Percentiles rank a stretch among this genome's conserved stretches.
These are phyloP conservation scores for Aureobasidium mangrovei DNA, from an alignment of 2,329 filamentous ascomycete genomes.

Conservation along the genomic window DNA sequence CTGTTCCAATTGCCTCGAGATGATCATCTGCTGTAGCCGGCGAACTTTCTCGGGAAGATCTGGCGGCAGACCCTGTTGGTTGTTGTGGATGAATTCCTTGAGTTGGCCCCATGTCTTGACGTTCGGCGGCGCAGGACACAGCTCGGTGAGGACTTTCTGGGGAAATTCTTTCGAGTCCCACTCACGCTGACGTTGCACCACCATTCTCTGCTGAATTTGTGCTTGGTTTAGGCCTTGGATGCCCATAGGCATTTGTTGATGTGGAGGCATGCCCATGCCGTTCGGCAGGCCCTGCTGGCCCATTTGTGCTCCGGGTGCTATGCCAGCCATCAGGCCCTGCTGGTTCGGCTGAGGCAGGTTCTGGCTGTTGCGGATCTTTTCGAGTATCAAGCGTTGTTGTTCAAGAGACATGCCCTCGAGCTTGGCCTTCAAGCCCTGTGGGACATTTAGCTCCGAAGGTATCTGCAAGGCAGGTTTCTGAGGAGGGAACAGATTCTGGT, in stretches of 20 bases:
- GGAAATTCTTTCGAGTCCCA: constrained; percentile 21
- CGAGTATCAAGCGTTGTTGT: constrained; percentile 1
- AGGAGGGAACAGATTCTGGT: constrained; percentile 7
- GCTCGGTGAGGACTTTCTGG: constrained; percentile 15
- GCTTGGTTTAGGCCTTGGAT: constrained; percentile 1
- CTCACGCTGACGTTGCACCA: constrained; percentile 17
- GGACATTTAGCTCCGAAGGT: constrained; percentile 8
- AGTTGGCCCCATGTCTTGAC: constrained; percentile 50
- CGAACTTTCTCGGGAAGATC: constrained; percentile 33
- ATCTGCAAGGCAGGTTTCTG: constrained; percentile 7
- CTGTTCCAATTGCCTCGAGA: background rate
- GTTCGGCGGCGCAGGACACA: constrained; percentile 35
- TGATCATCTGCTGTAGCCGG: background rate
- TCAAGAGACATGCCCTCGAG: constrained; percentile 7
- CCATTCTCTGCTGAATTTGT: constrained; percentile 15
- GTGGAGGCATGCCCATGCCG: constrained; percentile 15
- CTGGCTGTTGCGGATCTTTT: constrained; percentile 19
- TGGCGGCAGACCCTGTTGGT: constrained; percentile 35
- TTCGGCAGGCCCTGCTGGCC: constrained; percentile 16
- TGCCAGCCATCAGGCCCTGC: constrained; percentile 16
- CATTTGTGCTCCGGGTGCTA: constrained; percentile 2
- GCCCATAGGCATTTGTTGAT: constrained; percentile 13
- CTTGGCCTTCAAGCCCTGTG: constrained; percentile 10
- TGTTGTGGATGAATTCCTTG: constrained; percentile 44
- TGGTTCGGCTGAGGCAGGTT: constrained; percentile 27